Evolutionary conservation across 306 rosid genomes (phyloP).

Genomic region (Medicago arabica): DNA sequence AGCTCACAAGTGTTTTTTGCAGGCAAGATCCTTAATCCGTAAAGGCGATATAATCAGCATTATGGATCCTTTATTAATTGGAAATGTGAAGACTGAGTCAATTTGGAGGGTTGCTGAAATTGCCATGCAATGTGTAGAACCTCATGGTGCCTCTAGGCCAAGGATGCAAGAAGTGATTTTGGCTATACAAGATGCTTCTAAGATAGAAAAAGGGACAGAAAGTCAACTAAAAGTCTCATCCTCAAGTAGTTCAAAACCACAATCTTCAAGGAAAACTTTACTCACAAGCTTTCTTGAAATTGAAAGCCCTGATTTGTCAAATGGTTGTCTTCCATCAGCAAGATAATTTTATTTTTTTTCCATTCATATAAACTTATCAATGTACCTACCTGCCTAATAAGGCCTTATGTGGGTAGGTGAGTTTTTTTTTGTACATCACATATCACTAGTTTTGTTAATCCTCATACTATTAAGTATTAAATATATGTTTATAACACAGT

Average conservation of each 20-base stretch:
- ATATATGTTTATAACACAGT: constrained; percentile 37
- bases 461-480: neutral
- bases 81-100: constrained; percentile 77
- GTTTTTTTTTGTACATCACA: constrained; percentile 32
- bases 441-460: constrained; percentile 16
- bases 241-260: constrained; percentile 64
- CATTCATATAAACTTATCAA: neutral
- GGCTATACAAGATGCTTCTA: constrained; percentile 88
- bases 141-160: constrained; percentile 82
- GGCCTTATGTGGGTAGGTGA: neutral
- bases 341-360: constrained; percentile 49
- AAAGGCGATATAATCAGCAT: constrained; percentile 88
- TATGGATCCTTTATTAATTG: constrained; percentile 65
- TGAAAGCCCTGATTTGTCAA: constrained; percentile 81
- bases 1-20: constrained; percentile 25
- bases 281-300: constrained; percentile 91
- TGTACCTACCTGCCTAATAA: constrained; percentile 24
- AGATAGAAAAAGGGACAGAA: constrained; percentile 67
- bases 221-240: constrained; percentile 60
- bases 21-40: constrained; percentile 80
- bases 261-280: constrained; percentile 81
- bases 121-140: constrained; percentile 87
- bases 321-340: constrained; percentile 76
- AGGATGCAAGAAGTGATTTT: constrained; percentile 95
- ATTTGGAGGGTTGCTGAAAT: constrained; percentile 90